These are phyloP conservation scores for Syzygium aqueum DNA, from an alignment of 345 rosid species.

Conservation along the genomic window DNA sequence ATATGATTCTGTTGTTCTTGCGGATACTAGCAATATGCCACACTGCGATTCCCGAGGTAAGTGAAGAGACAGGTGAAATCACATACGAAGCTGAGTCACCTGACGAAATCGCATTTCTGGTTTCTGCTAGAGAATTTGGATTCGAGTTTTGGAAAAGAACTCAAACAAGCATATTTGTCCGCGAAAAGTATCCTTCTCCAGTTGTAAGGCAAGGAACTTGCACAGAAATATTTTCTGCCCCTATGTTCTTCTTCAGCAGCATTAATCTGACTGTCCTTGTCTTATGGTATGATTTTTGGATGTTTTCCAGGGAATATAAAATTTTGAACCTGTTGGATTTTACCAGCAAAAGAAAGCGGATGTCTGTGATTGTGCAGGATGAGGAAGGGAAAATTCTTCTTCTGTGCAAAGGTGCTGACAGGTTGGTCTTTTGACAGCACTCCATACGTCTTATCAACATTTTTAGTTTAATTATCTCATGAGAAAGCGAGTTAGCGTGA, in stretches of 20 bases:
- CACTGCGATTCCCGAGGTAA: conserved; percentile 87
- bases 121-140: conserved; percentile 97
- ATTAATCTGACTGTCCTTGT: conserved; percentile 1
- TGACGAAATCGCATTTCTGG: conserved; percentile 93
- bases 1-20: conserved; percentile 55
- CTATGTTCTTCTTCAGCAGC: not conserved
- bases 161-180: conserved; percentile 73
- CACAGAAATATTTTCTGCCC: not conserved
- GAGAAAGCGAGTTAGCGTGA: not conserved
- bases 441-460: not conserved
- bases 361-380: conserved; percentile 83
- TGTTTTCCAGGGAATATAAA: conserved; percentile 76
- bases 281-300: not conserved
- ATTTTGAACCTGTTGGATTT: conserved; percentile 87
- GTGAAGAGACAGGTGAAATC: conserved; percentile 61
- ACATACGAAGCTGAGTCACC: conserved; percentile 98
- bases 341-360: conserved; percentile 97
- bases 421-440: conserved; percentile 36
- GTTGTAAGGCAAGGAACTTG: conserved; percentile 62
- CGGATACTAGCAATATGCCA: conserved; percentile 85
- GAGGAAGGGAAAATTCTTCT: conserved; percentile 91
- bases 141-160: conserved; percentile 88
- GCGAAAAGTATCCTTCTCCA: conserved; percentile 47
- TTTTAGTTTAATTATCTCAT: not conserved
- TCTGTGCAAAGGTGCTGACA: conserved; percentile 99